Evolutionary conservation across 1,284 basidiomycete genomes (phyloP), one percentile per base, ranked within the genome.

Genomic region (Blastosporella zonata): DNA sequence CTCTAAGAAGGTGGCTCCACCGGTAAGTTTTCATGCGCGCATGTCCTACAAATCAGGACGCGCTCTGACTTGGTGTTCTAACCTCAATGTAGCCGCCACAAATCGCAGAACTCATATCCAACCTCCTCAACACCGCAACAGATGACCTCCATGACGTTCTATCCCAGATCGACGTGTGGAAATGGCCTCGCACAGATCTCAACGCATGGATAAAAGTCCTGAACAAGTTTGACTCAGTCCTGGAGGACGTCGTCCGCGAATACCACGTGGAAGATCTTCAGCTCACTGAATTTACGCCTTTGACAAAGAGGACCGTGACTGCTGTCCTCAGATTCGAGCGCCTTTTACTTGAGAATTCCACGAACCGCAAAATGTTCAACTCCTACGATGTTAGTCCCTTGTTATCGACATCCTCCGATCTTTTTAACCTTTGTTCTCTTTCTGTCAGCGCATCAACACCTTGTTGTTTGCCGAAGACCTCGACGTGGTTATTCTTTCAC

Each of bases 141-240:
- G 79, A 89, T 43, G 79, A 87, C 57, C 70, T 93, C 15, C 69
- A 82, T 1, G 71, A 79, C 49, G 75, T 82, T 50, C 74, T 93
- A 39, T 69, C 75, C 36, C 68, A 77, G 55, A 84, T 91, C 59
- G 81, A 86, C 57, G 67, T 73, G 13, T 99, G 97, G 97, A 87
- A 82, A 68, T 99, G 93, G 88, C 93, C 95, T 22, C 82, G 97
- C 56, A 96, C 94, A 50, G 97, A 99, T 75, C 79, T 99, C 52
- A 93, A 97, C 71, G 87, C 91, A 50, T 99, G 97, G 97, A 87
- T 93, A 62, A 86, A 86, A 62, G 90, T 95, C 50, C 82, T 99
- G 42, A 96, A 99, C 75, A 90, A 91, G 65, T 96, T 99, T 66
- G 97, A 98, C 70, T 72, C 75, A 52, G 84, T 97, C 55, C 78